Evolutionary conservation across 1,284 basidiomycete genomes (phyloP), one percentile per base, ranked within the genome.

Genomic region (Papiliotrema nemorosa): DNA sequence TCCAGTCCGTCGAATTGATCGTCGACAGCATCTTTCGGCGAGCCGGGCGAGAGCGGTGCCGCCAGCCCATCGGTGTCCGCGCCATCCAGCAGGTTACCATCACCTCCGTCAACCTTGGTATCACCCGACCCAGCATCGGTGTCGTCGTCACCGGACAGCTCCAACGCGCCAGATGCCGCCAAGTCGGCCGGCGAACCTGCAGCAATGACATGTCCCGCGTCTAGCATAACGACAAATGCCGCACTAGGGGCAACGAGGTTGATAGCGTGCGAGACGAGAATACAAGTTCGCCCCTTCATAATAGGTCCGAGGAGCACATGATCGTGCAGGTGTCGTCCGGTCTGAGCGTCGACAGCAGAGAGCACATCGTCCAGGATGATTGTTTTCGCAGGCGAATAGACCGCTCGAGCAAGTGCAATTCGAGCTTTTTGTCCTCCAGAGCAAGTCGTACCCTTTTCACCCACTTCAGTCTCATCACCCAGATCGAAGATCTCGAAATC

Each of bases 1-100:
- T 90, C 86, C 57, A 86, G 85, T 50, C 86, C 83, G 29, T 72
- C 69, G 10, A 74, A 56, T 16, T 66, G 55, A 5, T 63, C 64
- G 42, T 71, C 71, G 27, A 67, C 63, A 24, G 54, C 57, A 22
- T 64, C 61, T 5, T 45, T 50, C 34, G 44, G 24, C n/a, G 49
- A 42, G 16, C 31, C 44, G 5, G 37, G 16, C 5, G 47, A 46
- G 12, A 39, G 44, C 4, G 40, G 22, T 4, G 49, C 55, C n/a
- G 50, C 26, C 5, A 56, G 52, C 20, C 60, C 54, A 14, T 54
- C 51, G 10, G 44, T 53, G 12, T 39, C 14, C 39, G 22, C 27
- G 24, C 5, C 7, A 13, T 40, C 37, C 3, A 43, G 36, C 20
- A 45, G 46, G 13, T 52, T 44, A 13, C 35, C 27, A 5, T 43